Evolutionary conservation across 805 yeast species (phyloP), one percentile per base, ranked within the genome.

Genomic region (Yarrowia sp.): DNA sequence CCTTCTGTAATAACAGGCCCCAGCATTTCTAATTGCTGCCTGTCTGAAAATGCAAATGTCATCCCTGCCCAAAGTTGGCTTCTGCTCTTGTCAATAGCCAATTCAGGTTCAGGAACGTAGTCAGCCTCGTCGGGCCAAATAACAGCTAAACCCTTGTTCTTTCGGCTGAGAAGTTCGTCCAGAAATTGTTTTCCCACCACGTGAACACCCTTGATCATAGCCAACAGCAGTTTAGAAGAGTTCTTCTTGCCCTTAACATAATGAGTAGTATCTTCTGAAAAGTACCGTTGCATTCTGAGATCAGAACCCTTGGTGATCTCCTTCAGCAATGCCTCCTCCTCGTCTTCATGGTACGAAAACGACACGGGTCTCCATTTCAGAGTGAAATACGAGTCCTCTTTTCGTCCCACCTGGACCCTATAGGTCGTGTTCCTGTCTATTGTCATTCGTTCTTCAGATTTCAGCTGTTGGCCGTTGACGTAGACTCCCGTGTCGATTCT

Each of bases 151-250:
- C 49, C 5, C 71, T 71, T 7, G 71, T 74, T 2, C 70, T 56
- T 1, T 43, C 68, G 1, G 63, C 43, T 0, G 5, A 63, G 48
- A 5, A 79, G 48, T 0, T 73, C 74, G 2, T 73, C 68, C 0
- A 73, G 68, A 67, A 70, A 79, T 1, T 71, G 75, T 8, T 68
- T 63, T 12, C 70, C 71, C 2, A 77, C 76, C 1, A 81, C 71
- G 0, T 81, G 80, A 0, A 79, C 71, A 10, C 71, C 73, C 8
- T 70, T 65, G 16, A 77, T 72, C 68, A 81, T 67, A 0, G 83
- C 82, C 16, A 74, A 77, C 38, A 79, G 69, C 2, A 77, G 67
- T 46, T 75, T 75, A n/a, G 77, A 69, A 2, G 81, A 74, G 36
- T 72, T 63, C 50, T 70, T 69, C 36, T 72, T 69, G 5, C 72